Base-by-base conservation (phyloP, 768 basidiomycete species). In the Sporobolomyces phaffii region DNA sequence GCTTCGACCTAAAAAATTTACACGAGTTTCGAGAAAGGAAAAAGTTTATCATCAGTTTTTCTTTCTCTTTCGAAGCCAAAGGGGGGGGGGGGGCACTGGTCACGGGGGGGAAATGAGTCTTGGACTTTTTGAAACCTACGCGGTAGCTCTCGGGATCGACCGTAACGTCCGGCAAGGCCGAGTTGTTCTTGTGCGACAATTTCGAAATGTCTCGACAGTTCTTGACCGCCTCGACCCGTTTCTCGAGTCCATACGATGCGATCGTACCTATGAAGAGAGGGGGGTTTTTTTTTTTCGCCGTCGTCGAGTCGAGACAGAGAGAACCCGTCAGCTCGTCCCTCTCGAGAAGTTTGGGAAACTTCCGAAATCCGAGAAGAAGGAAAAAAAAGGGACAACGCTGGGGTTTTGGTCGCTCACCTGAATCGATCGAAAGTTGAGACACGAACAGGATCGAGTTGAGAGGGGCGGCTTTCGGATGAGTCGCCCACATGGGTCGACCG, bases 131-230 rank as follows among this genome's bases (percentile, higher is more conserved):
- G n/a, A n/a, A 10, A 41, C 65, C 29, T 33, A 98, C 96, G 47
- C 87, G 87, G 74, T 92, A 97, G 50, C 80, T 88, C 80, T 98
- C 94, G 2, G 96, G 87, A 75, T 99, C 91, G 40, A 99, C 93
- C 52, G 66, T 80, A 85, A 99, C 90, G 77, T 81, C 81, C 3
- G 96, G 96, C 69, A 85, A 84, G 52, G 81, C 78, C 58, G 85
- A 81, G 77, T 99, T 99, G 86, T 86, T 89, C 79, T 96, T 97
- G 90, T 97, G 93, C 75, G 91, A 85, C 75, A 83, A 83, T 82
- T 99, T 98, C 28, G 77, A 83, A 63, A 99, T 80, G 6, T 76
- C 78, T 29, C 92, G 81, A 72, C 94, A 98, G 28, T 82, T 82
- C 57, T 80, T 80, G 49, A 99, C 94, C 0, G 90, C 84, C 70